Percentiles rank a stretch among this genome's conserved stretches.
Evolutionary conservation across 2,329 filamentous ascomycete species (phyloP).

Genomic region (Colletotrichum simmondsii): DNA sequence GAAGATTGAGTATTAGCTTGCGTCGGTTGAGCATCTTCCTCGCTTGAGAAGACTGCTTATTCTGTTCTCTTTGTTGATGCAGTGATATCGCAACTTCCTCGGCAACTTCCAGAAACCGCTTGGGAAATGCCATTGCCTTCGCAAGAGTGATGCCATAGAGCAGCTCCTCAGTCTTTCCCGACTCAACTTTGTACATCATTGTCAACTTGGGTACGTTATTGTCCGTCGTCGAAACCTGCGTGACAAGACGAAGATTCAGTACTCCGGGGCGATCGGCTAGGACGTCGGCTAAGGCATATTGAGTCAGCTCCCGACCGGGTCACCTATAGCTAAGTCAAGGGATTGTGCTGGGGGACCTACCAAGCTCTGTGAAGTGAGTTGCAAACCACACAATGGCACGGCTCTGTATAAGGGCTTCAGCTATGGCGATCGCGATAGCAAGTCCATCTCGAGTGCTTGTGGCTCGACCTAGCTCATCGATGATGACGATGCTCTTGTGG

Average conservation of each 20-base stretch:
- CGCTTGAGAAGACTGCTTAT: slow-evolving; percentile 67
- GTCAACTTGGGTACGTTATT: slow-evolving; percentile 71
- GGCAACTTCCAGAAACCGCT: slow-evolving; percentile 74
- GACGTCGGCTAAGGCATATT: slow-evolving; percentile 65
- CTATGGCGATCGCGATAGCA: slow-evolving; percentile 88
- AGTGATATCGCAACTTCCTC: slow-evolving; percentile 73
- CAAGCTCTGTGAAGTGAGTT: slow-evolving; percentile 88
- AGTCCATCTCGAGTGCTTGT: slow-evolving; percentile 91
- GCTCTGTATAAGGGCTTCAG: slow-evolving; percentile 86
- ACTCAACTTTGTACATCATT: slow-evolving; percentile 87
- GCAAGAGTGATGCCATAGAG: slow-evolving; percentile 91
- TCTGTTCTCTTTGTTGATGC: slow-evolving; percentile 65
- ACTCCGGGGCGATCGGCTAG: slow-evolving; percentile 82
- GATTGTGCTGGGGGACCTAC: slow-evolving; percentile 43
- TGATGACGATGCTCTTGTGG: slow-evolving; percentile 78
- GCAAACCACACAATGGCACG: slow-evolving; percentile 89
- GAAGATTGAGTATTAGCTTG: slow-evolving; percentile 78
- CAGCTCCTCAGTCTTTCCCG: slow-evolving; percentile 75
- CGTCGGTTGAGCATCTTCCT: slow-evolving; percentile 71
- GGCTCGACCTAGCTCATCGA: slow-evolving; percentile 92
- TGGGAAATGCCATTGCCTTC: slow-evolving; percentile 77
- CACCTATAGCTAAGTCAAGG: not conserved
- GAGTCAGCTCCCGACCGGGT: slow-evolving; percentile 18
- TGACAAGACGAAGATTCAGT: slow-evolving; percentile 82
- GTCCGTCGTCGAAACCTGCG: slow-evolving; percentile 66